Base-by-base conservation (phyloP, 495 filamentous ascomycete genomes). In the Pseudotulostoma volvatum region DNA sequence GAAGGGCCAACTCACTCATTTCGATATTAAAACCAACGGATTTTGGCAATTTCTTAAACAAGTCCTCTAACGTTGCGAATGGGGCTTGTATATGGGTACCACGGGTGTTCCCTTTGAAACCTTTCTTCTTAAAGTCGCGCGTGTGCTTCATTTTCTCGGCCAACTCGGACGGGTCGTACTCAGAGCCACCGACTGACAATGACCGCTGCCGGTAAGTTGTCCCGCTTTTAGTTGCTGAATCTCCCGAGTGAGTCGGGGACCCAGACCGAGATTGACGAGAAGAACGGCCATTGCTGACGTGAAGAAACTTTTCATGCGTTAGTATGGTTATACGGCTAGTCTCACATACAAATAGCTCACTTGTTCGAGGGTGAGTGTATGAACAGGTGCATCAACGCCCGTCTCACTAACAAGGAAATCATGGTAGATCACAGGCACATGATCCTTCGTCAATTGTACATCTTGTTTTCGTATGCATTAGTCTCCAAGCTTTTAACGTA, bases 361-460 rank as follows among this genome's bases (percentile, higher is more conserved):
- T 58, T 92, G 92, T 44, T 97, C 88, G 2, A 96, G 63, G 0
- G 88, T 96, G 37, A 99, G 66, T 3, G 84, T 86, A 50, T 99
- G 92, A 1, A 99, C 86, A 0, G 92, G 92, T 0, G 88, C 92
- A 56, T 99, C 92, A 41, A 93, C 93, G 1, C 92, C 92, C 0
- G 92, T 99, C 60, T 99, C 92, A 53, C 85, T 93, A 55, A 99
- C 90, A 11, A 99, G 67, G 49, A 99, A 99, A 57, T 99, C 92
- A 55, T 99, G 92, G 55, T 99, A 99, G 48, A 99, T 93, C 48
- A 99, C 87, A 13, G 92, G 92, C 5, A 99, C 85, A 56, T 90
- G 87, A 53, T 99, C 92, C 51, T 99, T 99, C 13, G 92, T 99
- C 34, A 99, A 67, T 53, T 99, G 92, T 2, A 99, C 90, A 52